Evolutionary conservation across 208 protist species (phyloP).

Genomic region (Acanthamoeba quina): DNA sequence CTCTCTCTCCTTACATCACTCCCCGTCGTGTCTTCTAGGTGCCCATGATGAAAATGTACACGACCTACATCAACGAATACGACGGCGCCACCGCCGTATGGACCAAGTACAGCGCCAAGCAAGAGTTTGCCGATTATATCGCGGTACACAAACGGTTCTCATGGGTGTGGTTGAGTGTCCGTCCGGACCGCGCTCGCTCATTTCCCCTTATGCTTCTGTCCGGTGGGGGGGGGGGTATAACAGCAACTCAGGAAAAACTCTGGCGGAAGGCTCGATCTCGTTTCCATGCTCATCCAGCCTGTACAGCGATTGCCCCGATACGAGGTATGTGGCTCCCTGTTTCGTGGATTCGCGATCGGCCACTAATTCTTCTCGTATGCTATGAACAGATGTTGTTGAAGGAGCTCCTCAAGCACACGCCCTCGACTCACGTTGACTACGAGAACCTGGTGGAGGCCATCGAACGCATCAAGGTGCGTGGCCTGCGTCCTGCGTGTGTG

Average conservation of each 20-base stretch:
- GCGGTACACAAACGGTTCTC: neutral
- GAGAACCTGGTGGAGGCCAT: conserved; percentile 33
- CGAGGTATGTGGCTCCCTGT: neutral
- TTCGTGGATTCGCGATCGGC: neutral
- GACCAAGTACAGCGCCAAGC: neutral
- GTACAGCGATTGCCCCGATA: conserved; percentile 65
- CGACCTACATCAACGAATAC: conserved; percentile 60
- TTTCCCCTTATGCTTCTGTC: neutral
- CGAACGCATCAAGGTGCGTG: conserved; percentile 10
- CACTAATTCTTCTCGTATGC: neutral
- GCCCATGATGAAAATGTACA: conserved; percentile 69
- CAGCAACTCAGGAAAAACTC: neutral
- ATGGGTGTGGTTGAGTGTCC: neutral
- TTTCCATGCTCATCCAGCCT: conserved; percentile 55
- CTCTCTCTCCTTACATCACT: neutral
- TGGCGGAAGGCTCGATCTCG: neutral
- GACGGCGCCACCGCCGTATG: neutral
- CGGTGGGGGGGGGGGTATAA: neutral
- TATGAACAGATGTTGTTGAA: neutral
- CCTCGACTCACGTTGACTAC: conserved; percentile 50
- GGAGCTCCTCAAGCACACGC: conserved; percentile 70
- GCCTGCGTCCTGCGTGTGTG: neutral
- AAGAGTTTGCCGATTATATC: conserved; percentile 51
- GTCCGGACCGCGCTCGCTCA: neutral
- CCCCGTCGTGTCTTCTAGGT: conserved; percentile 8